Evolutionary conservation across 1,284 basidiomycete species (phyloP).

Genomic region (Inonotus obliquus): DNA sequence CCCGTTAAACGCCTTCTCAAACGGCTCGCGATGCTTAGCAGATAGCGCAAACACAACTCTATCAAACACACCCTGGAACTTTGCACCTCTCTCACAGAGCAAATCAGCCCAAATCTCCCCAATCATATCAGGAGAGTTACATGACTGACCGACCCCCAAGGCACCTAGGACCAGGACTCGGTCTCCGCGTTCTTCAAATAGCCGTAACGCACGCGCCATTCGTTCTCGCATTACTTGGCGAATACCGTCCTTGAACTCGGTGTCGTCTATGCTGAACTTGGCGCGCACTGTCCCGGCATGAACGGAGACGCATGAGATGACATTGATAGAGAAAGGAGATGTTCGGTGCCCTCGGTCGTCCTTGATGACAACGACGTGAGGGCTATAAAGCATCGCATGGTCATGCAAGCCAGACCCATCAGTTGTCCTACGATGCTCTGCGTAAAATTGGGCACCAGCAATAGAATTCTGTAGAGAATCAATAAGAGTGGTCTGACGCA

Average conservation of each 20-base stretch:
- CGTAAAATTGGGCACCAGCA: slow-evolving; percentile 15
- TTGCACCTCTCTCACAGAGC: slow-evolving; percentile 27
- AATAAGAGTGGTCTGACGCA: slow-evolving; percentile 17
- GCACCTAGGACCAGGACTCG: slow-evolving; percentile 41
- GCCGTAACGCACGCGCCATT: slow-evolving; percentile 38
- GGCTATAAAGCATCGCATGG: slow-evolving; percentile 17
- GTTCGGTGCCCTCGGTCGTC: slow-evolving; percentile 23
- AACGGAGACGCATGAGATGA: slow-evolving; percentile 42
- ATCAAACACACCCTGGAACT: slow-evolving; percentile 40
- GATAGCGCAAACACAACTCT: slow-evolving; percentile 42
- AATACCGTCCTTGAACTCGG: slow-evolving; percentile 38
- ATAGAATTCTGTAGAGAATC: slow-evolving; percentile 18
- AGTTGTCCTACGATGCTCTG: slow-evolving; percentile 13
- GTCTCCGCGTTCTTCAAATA: slow-evolving; percentile 43
- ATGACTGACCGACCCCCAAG: slow-evolving; percentile 40
- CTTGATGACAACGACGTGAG: slow-evolving; percentile 15
- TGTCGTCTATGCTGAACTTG: slow-evolving; percentile 34
- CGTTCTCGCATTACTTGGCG: slow-evolving; percentile 34
- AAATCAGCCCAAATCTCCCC: slow-evolving; percentile 43
- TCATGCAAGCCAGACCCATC: slow-evolving; percentile 18
- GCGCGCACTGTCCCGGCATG: slow-evolving; percentile 39
- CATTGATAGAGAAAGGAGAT: slow-evolving; percentile 39
- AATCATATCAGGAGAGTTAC: slow-evolving; percentile 39
- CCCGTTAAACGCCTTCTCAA: slow-evolving; percentile 40
- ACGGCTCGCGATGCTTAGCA: slow-evolving; percentile 33